Evolutionary conservation across 371 early-diverging fungal species (phyloP), one percentile per base, ranked within the genome.

Genomic region (Choanephora cucurbitarum): DNA sequence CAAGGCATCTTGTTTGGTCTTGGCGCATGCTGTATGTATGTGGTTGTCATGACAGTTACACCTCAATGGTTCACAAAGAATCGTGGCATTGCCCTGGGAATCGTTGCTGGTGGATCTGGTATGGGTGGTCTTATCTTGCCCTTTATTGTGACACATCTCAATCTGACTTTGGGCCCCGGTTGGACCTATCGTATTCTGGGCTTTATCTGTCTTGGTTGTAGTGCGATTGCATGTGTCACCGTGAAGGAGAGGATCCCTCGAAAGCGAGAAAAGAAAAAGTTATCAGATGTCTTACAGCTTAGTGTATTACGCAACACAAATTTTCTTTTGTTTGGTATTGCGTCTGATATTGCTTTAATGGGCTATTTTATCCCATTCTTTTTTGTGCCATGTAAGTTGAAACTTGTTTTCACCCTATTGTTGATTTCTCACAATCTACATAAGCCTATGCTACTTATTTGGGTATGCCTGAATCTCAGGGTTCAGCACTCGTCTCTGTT

Each of bases 101-200:
- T 93, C 1, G 84, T 86, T n/a, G 80, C 87, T 33, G 76, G 88
- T 60, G 94, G 94, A n/a, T 79, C 84, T 7, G 94, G 94, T 2
- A 66, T 91, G 24, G 94, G 94, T 22, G 92, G 92, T 2, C 72
- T 92, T 3, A 74, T 84, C 15, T 62, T 91, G 48, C 80, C 87
- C 0, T 86, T 88, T 14, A 63, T 91, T 7, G 67, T 86, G 48
- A 83, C 82, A 24, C 58, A 65, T 19, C 60, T 91, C 14, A 79
- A 91, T 46, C 58, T 66, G 18, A 65, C 44, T 7, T 60, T 86
- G 11, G 91, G 88, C 0, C 57, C 76, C 37, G 70, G 66, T 18
- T 87, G 84, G 83, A 70, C 84, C 0, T 79, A 81, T 24, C 80
- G 83, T 31, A 71, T 85, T 5, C 56, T 82, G 31, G 82, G 83